These are phyloP conservation scores for Tulasnella sp. DNA, from an alignment of 768 basidiomycete species.

Conservation along the genomic window DNA sequence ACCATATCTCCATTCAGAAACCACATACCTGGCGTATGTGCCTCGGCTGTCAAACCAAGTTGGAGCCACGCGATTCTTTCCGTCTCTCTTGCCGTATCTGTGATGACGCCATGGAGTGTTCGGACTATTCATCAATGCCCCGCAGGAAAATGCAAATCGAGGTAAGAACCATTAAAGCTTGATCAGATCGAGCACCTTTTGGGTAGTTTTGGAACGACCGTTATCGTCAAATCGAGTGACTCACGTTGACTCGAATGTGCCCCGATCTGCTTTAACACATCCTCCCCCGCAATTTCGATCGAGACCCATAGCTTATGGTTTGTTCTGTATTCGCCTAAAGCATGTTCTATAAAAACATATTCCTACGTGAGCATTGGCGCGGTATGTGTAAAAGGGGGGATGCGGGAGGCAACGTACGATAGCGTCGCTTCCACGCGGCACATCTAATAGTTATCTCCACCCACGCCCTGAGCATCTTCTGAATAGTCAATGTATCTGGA, in stretches of 20 bases:
- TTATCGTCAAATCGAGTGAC: no score
- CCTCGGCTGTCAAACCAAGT: constrained; percentile 55
- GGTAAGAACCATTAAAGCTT: no score
- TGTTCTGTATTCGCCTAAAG: constrained; percentile 25
- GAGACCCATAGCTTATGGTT: constrained; percentile 38
- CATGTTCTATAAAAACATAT: constrained; percentile 30
- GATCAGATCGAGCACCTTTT: no score
- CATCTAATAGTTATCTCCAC: constrained; percentile 42
- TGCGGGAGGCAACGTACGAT: constrained; percentile 16
- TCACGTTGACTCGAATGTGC: constrained; percentile 70
- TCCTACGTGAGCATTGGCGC: no score
- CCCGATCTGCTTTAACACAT: constrained; percentile 62
- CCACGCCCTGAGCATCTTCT: constrained; percentile 68
- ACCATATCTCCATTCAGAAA: no score
- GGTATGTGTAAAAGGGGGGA: no score
- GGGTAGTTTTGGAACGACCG: no score
- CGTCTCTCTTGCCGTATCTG: background rate
- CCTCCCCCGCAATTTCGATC: constrained; percentile 51
- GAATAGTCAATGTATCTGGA: constrained; percentile 50
- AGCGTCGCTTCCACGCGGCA: constrained; percentile 51
- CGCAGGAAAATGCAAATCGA: no score
- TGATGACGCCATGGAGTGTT: no score
- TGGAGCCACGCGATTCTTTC: background rate
- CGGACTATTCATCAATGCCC: no score
- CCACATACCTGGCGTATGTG: constrained; percentile 51